Percentiles rank a stretch among this genome's conserved stretches.
These are phyloP conservation scores for Leonotis leonurus DNA, from an alignment of 257 asterid genomes.

Conservation along the genomic window DNA sequence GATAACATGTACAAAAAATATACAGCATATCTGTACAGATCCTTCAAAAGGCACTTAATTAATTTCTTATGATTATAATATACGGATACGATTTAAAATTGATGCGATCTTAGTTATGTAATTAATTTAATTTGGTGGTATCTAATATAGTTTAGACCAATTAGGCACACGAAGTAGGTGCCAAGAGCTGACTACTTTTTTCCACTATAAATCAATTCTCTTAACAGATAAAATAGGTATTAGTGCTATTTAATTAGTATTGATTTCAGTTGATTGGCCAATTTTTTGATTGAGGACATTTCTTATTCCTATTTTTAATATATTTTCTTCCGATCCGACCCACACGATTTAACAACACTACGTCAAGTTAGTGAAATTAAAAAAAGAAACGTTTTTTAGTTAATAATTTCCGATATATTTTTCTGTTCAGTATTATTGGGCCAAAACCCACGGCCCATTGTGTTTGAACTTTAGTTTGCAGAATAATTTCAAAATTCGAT, in stretches of 20 bases:
- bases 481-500: too few species aligned
- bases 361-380: too few species aligned
- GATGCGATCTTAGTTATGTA: slow-evolving; percentile 5
- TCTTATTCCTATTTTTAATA: too few species aligned
- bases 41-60: slow-evolving; percentile 15
- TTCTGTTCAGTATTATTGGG: too few species aligned
- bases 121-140: slow-evolving; percentile 23
- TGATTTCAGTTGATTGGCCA: slow-evolving; percentile 26
- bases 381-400: too few species aligned
- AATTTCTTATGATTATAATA: slow-evolving; percentile 3
- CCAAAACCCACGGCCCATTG: neutral
- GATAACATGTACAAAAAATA: slow-evolving; percentile 12
- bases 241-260: neutral
- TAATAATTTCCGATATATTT: too few species aligned
- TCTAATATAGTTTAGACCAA: slow-evolving; percentile 13
- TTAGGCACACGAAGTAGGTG: slow-evolving; percentile 9
- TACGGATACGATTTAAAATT: neutral
- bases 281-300: too few species aligned
- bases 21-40: slow-evolving; percentile 28
- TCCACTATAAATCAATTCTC: neutral
- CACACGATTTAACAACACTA: too few species aligned
- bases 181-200: slow-evolving; percentile 12
- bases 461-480: too few species aligned
- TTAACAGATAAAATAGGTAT: neutral
- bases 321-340: too few species aligned